Conservation (phyloP, 176 grass and related monocot species). For the Raddia guianensis region DNA sequence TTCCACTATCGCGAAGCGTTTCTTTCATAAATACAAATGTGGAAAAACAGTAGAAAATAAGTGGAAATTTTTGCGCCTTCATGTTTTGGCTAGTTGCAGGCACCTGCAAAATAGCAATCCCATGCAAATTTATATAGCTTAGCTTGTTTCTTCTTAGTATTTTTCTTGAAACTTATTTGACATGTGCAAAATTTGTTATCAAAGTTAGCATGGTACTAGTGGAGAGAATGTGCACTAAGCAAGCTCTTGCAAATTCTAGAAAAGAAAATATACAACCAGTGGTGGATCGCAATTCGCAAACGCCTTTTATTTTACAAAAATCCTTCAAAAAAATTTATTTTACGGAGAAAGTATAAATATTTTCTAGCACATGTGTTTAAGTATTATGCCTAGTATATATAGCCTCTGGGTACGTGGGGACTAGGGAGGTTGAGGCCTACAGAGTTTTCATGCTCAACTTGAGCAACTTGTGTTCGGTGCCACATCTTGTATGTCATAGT, state of each 20-base stretch:
- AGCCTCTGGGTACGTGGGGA: neutral
- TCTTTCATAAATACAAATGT: no score
- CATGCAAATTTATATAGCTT: neutral
- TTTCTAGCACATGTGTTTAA: slow-evolving; percentile 41
- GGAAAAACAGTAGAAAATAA: no score
- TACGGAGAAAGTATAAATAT: neutral
- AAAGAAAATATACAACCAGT: neutral
- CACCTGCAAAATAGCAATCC: no score
- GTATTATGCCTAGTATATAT: slow-evolving; percentile 32
- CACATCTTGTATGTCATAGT: neutral
- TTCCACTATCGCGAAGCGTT: no score
- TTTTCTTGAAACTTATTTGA: neutral
- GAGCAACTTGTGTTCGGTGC: slow-evolving; percentile 38
- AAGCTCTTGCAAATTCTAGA: neutral
- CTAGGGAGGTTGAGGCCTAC: slow-evolving; percentile 43
- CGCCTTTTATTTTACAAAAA: neutral
- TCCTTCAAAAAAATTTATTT: no score
- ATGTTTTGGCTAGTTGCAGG: no score
- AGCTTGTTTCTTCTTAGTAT: neutral
- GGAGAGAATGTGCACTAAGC: neutral
- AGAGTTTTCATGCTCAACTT: slow-evolving; percentile 34
- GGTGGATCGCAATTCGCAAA: neutral
- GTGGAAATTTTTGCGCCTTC: no score
- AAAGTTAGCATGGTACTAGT: neutral
- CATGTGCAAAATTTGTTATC: neutral